Evolutionary conservation across 371 early-diverging fungal species (phyloP).

Genomic region (Circinella minor): DNA sequence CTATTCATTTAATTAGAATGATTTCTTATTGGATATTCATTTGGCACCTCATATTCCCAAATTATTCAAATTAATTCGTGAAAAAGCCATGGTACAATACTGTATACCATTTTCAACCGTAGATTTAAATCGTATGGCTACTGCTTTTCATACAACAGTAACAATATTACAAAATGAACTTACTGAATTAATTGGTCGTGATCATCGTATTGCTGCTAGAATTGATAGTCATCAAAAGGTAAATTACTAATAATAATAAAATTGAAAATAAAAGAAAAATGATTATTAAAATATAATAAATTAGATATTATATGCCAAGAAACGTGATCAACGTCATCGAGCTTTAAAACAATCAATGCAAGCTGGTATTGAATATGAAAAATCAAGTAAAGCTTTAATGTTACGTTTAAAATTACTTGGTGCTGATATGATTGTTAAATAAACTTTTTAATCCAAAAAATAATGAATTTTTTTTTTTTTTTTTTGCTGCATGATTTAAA

Average conservation of each 20-base stretch:
- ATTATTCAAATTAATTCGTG: slow-evolving; percentile 71
- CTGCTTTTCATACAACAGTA: slow-evolving; percentile 66
- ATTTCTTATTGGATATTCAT: slow-evolving; percentile 75
- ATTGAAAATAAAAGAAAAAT: too few relatives aligned
- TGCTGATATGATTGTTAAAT: slow-evolving; percentile 22
- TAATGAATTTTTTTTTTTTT: too few relatives aligned
- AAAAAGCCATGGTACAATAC: slow-evolving; percentile 83
- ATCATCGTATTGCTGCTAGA: slow-evolving; percentile 67
- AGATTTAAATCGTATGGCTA: slow-evolving; percentile 81
- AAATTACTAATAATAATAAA: neutral
- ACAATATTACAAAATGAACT: slow-evolving; percentile 73
- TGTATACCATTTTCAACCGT: slow-evolving; percentile 80
- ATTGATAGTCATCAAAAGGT: slow-evolving; percentile 90
- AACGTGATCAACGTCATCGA: slow-evolving; percentile 63
- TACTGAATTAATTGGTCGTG: slow-evolving; percentile 62
- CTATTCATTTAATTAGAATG: slow-evolving; percentile 45
- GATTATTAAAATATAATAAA: slow-evolving; percentile 7
- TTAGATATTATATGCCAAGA: slow-evolving; percentile 62
- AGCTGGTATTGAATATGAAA: slow-evolving; percentile 68
- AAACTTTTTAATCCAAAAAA: neutral
- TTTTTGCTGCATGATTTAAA: neutral
- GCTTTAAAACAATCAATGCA: slow-evolving; percentile 66
- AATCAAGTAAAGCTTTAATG: slow-evolving; percentile 59
- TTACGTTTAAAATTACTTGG: slow-evolving; percentile 63
- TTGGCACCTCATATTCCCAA: slow-evolving; percentile 70